These are phyloP conservation scores for Trypanosoma lewisi DNA, from an alignment of 208 protist genomes.

Conservation along the genomic window DNA sequence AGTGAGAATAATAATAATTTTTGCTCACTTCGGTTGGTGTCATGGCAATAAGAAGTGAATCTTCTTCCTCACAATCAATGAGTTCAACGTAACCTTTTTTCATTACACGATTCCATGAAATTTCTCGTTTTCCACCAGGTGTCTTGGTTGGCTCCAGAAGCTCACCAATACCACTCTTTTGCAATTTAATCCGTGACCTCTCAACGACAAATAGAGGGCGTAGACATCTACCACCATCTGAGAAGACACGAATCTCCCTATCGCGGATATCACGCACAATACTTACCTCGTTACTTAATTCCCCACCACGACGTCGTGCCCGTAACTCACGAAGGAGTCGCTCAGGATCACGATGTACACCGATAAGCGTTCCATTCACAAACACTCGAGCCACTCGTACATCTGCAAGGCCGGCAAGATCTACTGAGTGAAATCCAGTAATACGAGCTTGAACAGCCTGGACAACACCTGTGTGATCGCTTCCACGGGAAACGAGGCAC, in stretches of 20 bases:
- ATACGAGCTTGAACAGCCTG: conserved; percentile 42
- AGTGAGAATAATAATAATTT: conserved; percentile 94
- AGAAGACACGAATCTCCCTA: conserved; percentile 45
- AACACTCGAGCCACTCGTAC: conserved; percentile 36
- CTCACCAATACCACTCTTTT: conserved; percentile 30
- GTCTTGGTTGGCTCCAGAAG: conserved; percentile 28
- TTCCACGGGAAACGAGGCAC: conserved; percentile 39
- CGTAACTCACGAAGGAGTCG: conserved; percentile 33
- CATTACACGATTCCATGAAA: conserved; percentile 68
- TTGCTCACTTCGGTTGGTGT: conserved; percentile 57
- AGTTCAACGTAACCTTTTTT: conserved; percentile 72
- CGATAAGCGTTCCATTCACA: conserved; percentile 46
- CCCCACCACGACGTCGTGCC: conserved; percentile 29
- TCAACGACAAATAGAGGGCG: conserved; percentile 46
- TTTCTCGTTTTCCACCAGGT: conserved; percentile 42
- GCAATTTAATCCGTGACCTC: conserved; percentile 28
- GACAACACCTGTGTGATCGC: conserved; percentile 37
- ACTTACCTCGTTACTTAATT: conserved; percentile 42
- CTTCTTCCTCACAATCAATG: conserved; percentile 46
- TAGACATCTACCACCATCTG: conserved; percentile 32
- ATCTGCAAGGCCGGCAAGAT: conserved; percentile 23
- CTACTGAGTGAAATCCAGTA: conserved; percentile 66
- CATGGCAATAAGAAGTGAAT: conserved; percentile 48
- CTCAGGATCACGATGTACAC: conserved; percentile 36
- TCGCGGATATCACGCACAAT: conserved; percentile 47